Conservation (phyloP, 768 basidiomycete species). For the Boletus subcaerulescens region DNA sequence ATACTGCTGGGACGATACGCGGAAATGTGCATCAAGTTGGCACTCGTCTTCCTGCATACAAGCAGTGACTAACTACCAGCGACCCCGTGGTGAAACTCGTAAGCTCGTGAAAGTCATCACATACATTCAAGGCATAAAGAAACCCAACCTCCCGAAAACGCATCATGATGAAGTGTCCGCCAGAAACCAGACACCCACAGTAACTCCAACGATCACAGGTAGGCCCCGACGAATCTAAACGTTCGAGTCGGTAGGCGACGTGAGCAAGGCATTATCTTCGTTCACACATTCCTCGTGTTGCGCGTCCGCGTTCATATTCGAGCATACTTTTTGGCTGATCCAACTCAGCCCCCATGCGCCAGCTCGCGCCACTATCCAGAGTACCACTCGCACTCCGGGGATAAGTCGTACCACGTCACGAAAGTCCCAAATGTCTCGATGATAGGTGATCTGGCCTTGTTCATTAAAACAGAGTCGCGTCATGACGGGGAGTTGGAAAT, state of each 20-base stretch:
- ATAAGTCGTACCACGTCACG: conserved; percentile 72
- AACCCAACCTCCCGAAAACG: not conserved
- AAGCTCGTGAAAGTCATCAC: conserved; percentile 7
- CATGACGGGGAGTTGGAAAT: conserved; percentile 67
- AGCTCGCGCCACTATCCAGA: conserved; percentile 67
- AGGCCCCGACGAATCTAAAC: conserved; percentile 6
- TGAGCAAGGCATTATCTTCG: conserved; percentile 13
- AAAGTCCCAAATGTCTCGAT: conserved; percentile 80
- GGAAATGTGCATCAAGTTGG: no score
- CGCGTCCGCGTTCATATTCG: conserved; percentile 3
- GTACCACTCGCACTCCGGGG: conserved; percentile 62
- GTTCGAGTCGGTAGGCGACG: conserved; percentile 1
- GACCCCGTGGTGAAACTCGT: not conserved
- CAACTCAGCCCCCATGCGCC: conserved; percentile 56
- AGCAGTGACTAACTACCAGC: no score
- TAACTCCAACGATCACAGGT: not conserved
- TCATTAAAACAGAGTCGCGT: conserved; percentile 79
- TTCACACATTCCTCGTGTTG: not conserved
- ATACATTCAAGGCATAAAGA: conserved; percentile 2
- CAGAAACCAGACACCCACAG: not conserved
- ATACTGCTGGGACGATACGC: not conserved
- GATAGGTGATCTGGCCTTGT: conserved; percentile 73
- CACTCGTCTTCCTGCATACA: no score
- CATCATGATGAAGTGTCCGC: not conserved
- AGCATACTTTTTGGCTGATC: conserved; percentile 20